Conservation (phyloP, 2,329 filamentous ascomycete genomes). For the Fusarium coicis region DNA sequence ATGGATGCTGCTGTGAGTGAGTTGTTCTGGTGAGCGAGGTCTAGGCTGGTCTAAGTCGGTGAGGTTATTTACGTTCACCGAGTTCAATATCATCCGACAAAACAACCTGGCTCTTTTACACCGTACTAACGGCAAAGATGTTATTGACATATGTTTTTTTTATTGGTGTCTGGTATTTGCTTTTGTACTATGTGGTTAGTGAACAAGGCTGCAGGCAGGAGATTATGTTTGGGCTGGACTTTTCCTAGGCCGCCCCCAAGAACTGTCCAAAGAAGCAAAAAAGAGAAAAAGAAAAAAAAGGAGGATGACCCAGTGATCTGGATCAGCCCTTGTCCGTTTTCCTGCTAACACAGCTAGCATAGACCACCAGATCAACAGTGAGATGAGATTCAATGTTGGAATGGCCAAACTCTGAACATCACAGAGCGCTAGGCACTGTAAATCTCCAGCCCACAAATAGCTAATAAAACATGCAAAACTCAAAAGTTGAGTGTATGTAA, state of each 20-base stretch:
- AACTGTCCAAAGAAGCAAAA: neutral
- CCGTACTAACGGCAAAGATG: neutral
- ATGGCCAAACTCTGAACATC: neutral
- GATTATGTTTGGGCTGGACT: constrained; percentile 25
- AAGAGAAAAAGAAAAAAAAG: neutral
- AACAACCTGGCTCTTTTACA: neutral
- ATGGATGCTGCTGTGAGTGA: neutral
- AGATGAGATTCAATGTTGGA: constrained; percentile 36
- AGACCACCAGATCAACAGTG: constrained; percentile 38
- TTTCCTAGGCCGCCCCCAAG: neutral
- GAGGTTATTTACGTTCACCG: constrained; percentile 34
- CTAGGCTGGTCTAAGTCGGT: constrained; percentile 30
- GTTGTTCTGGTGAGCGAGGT: constrained; percentile 6
- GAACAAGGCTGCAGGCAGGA: constrained; percentile 39
- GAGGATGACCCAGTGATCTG: constrained; percentile 44
- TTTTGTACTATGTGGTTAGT: constrained; percentile 5
- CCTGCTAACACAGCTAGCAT: too few relatives aligned
- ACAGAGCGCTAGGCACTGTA: neutral
- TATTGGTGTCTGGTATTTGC: neutral
- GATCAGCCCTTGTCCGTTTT: constrained; percentile 41
- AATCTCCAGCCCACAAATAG: neutral
- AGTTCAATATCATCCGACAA: constrained; percentile 14
- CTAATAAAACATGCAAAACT: neutral
- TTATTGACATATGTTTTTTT: neutral
- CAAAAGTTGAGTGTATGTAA: neutral